These are phyloP conservation scores for Trichoderma sp. DNA, from an alignment of 2,329 filamentous ascomycete species.

Conservation along the genomic window DNA sequence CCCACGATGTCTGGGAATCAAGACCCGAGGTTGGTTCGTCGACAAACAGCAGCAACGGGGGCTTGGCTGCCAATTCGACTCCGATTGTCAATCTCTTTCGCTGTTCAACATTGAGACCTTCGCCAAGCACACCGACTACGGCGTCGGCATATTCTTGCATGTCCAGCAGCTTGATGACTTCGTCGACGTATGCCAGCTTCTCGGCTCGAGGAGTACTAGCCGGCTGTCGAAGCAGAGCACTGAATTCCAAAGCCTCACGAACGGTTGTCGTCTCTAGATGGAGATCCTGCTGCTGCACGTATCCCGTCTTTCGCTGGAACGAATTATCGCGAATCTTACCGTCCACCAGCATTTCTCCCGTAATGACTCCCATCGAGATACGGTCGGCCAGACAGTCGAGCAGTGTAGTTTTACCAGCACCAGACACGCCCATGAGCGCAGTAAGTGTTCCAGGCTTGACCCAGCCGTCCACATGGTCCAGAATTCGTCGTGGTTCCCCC, in stretches of 20 bases:
- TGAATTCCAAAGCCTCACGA: conserved; percentile 31
- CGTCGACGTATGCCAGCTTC: conserved; percentile 53
- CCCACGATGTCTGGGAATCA: conserved; percentile 63
- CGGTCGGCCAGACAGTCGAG: conserved; percentile 45
- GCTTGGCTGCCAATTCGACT: conserved; percentile 45
- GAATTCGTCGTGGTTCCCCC: conserved; percentile 63
- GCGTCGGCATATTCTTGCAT: conserved; percentile 57
- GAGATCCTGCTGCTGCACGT: conserved; percentile 67
- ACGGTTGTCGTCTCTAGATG: conserved; percentile 43
- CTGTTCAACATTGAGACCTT: conserved; percentile 49
- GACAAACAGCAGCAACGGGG: conserved; percentile 50
- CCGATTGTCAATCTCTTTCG: conserved; percentile 52
- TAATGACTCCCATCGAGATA: conserved; percentile 64
- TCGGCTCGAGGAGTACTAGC: conserved; percentile 43
- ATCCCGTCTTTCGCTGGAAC: conserved; percentile 70
- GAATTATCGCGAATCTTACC: conserved; percentile 63
- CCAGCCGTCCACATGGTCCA: conserved; percentile 71
- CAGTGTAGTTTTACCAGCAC: conserved; percentile 63
- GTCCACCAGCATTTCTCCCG: conserved; percentile 68
- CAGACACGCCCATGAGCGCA: conserved; percentile 59
- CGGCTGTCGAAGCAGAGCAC: conserved; percentile 47
- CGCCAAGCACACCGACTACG: conserved; percentile 46
- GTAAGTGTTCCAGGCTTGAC: conserved; percentile 72
- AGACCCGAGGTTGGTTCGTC: conserved; percentile 57
- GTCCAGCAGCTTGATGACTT: conserved; percentile 53